Conservation (phyloP, 2,329 filamentous ascomycete genomes). For the Ceratocystiopsis minuta region DNA sequence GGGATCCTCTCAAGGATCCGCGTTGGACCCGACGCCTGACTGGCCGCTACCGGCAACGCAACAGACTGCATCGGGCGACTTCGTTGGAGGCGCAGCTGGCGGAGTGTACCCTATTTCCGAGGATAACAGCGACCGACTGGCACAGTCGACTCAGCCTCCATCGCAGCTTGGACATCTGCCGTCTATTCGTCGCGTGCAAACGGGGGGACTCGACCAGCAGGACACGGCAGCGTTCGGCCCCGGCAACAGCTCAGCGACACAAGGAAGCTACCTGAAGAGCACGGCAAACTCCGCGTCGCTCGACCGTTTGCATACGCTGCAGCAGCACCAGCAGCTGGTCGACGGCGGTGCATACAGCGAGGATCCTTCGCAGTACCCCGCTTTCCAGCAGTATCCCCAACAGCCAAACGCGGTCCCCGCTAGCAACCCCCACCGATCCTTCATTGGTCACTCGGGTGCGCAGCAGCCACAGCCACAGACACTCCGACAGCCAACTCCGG, state of each 20-base stretch:
- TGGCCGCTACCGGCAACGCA: constrained; percentile 13
- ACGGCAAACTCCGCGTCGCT: too few species aligned
- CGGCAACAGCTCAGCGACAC: constrained; percentile 11
- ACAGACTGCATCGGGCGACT: neutral
- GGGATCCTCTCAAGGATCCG: constrained; percentile 20
- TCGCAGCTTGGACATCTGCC: constrained; percentile 12
- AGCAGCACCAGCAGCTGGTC: constrained; percentile 21
- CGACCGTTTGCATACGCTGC: constrained; percentile 16
- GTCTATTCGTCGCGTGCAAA: constrained; percentile 28
- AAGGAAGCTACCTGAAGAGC: constrained; percentile 10
- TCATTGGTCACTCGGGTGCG: constrained; percentile 13
- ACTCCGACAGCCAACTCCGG: constrained; percentile 29
- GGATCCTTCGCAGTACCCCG: constrained; percentile 14
- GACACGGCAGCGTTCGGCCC: too few species aligned
- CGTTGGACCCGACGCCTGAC: constrained; percentile 17
- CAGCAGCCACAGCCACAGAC: constrained; percentile 12
- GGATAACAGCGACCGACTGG: neutral
- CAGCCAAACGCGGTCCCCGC: constrained; percentile 9
- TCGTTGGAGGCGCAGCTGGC: neutral
- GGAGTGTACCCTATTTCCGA: neutral
- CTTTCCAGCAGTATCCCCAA: constrained; percentile 5
- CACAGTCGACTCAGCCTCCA: neutral
- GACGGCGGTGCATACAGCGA: constrained; percentile 11
- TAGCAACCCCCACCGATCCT: constrained; percentile 16
- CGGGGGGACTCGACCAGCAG: constrained; percentile 11